Base-by-base conservation (phyloP, 306 rosid genomes). In the Corylus americana region DNA sequence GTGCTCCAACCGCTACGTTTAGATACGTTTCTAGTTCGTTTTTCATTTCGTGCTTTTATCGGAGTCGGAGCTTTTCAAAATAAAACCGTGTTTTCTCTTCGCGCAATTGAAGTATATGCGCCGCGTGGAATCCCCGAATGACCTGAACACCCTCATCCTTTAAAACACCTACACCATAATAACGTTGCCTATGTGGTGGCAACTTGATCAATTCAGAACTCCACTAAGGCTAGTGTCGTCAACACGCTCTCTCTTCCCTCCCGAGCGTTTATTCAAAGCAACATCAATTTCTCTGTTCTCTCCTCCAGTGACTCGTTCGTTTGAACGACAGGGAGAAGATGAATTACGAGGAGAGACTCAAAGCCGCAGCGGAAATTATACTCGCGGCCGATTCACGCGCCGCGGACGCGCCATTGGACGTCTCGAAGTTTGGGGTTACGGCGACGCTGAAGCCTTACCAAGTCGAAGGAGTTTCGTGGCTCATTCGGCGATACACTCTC, bases 391-490 rank as follows among this genome's bases (percentile, higher is more conserved):
- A 86, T 37, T 74, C 85, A 78, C 68, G 79, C 71, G 17, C 83
- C 76, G 79, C 73, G 7, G 77, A 83, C 63, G 79, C 70, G 82
- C 85, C 81, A 8, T 77, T 77, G 6, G 62, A 73, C 37, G 10
- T 25, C 29, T 81, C 84, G 8, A 91, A 87, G 67, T 85, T 91
- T 25, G 97, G 97, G 13, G 83, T 92, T 8, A 88, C 80, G 77
- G 97, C 93, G 49, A 90, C 90, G 55, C 90, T 94, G 74, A 92
- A 92, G 54, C 95, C 92, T 14, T 80, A 94, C 86, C 98, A 94
- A 82, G 85, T 91, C 47, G 97, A 94, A 82, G 98, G 98, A 71
- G 86, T 92, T 77, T 90, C 87, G 54, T 94, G 98, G 97, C 97
- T 94, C 58, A 81, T 92, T 5, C 84, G 93, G 79, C 91, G 93